A percentile compares a stretch with the other conserved stretches of the same genome.
These are phyloP conservation scores for Ustilaginoidea virens DNA, from an alignment of 2,329 filamentous ascomycete species.

Conservation along the genomic window DNA sequence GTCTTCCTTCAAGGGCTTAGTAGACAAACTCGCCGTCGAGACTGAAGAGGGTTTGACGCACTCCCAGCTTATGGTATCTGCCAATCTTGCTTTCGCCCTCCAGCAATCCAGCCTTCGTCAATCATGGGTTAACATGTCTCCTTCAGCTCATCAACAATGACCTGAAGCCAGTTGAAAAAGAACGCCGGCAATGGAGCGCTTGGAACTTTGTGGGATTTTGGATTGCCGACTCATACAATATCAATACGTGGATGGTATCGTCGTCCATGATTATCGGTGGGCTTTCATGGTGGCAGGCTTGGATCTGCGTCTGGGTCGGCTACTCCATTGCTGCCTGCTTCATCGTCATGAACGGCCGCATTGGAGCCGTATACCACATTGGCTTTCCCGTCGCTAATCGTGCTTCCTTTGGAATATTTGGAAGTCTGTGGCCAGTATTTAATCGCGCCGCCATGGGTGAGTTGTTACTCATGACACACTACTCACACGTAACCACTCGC, in stretches of 20 bases:
- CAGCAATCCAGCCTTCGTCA: neutral
- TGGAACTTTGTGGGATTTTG: slow-evolving; percentile 86
- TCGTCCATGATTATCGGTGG: slow-evolving; percentile 66
- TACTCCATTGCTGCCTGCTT: slow-evolving; percentile 66
- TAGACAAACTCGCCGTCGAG: slow-evolving; percentile 53
- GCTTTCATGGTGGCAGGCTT: slow-evolving; percentile 83
- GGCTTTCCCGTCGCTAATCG: slow-evolving; percentile 71
- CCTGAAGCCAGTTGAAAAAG: slow-evolving; percentile 65
- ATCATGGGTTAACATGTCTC: neutral
- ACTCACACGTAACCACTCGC: too few relatives aligned
- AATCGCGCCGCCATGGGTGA: slow-evolving; percentile 68
- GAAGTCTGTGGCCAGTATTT: slow-evolving; percentile 74
- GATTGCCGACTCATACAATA: slow-evolving; percentile 75
- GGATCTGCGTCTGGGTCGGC: slow-evolving; percentile 77
- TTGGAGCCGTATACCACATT: slow-evolving; percentile 78
- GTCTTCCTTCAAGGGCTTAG: slow-evolving; percentile 21
- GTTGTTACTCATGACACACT: too few relatives aligned
- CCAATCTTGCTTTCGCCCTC: neutral
- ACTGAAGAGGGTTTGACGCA: slow-evolving; percentile 62
- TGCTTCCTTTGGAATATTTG: slow-evolving; percentile 78
- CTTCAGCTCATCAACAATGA: slow-evolving; percentile 63
- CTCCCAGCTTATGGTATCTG: slow-evolving; percentile 61
- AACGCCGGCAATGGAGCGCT: slow-evolving; percentile 66
- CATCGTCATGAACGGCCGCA: slow-evolving; percentile 62
- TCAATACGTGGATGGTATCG: slow-evolving; percentile 91